Percentiles rank a stretch among this genome's conserved stretches.
Conservation (phyloP, 163 green algal genomes). For the Scenedesmus sp. region DNA sequence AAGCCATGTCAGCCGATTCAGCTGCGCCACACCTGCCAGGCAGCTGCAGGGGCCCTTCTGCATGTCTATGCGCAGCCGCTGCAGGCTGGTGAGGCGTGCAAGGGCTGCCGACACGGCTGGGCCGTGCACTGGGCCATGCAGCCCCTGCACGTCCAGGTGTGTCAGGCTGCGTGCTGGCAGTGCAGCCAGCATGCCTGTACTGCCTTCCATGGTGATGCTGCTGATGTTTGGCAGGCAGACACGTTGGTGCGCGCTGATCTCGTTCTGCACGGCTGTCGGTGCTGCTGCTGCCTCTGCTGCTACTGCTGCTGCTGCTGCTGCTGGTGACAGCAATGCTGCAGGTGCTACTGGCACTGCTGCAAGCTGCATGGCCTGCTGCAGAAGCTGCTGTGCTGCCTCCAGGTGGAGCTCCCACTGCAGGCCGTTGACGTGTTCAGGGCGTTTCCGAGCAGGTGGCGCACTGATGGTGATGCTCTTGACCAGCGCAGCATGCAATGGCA, state of each 20-base stretch:
- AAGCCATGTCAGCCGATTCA: background rate
- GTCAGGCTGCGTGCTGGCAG: background rate
- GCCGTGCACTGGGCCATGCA: background rate
- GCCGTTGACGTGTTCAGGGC: no score
- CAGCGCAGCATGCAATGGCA: background rate
- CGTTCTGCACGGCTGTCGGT: no score
- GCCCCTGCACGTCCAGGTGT: background rate
- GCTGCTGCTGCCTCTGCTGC: background rate
- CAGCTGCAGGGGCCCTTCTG: background rate
- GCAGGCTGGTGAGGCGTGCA: background rate
- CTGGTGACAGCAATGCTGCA: background rate
- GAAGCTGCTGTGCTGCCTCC: background rate
- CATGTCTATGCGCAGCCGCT: background rate
- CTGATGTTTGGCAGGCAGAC: background rate
- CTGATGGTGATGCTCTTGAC: background rate
- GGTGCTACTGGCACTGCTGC: no score
- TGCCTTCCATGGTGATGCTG: background rate
- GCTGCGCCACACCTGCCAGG: background rate
- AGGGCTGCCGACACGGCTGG: background rate
- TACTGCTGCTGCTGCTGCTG: background rate
- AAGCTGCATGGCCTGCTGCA: no score
- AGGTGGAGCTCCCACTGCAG: background rate
- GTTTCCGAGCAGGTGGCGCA: background rate
- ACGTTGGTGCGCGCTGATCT: no score
- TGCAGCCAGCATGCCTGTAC: background rate